Evolutionary conservation across 2,329 filamentous ascomycete species (phyloP), one percentile per base, ranked within the genome.

Genomic region (Hypocreales sp.): DNA sequence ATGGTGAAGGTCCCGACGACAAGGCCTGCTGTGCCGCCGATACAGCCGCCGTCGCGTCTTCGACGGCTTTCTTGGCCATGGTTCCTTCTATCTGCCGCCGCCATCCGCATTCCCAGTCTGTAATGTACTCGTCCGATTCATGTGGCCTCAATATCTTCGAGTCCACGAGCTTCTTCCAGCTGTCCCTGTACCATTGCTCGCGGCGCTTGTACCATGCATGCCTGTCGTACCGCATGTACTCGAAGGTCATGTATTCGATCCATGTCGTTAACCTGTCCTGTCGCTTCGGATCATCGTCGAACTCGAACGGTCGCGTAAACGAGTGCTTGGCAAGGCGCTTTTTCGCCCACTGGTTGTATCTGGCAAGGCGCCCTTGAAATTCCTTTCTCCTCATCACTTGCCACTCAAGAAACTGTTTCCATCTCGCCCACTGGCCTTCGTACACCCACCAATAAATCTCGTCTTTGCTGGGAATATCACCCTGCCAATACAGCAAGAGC

Each of bases 171-270:
- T 15, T 9, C 15, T 15, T 12, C 22, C 22, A 23, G 22, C 13
- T 13, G 15, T 23, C 10, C 8, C 15, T 13, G 13, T 23, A 5
- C 8, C 4, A 3, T 23, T 12, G 22, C 12, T 14, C 8, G 12
- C 3, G 5, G 5, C 8, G 13, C 22, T 23, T 14, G 4, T 7
- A 17, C 10, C 26, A 30, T 7, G 25, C 30, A 26, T 40, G 39
- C 20, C 25, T 17, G 12, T 39, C 34, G 11, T 30, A 26, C 34
- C 32, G 34, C 31, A 32, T 35, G 25, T 41, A 34, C 30, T 45
- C 35, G 28, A 34, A 53, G 26, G 29, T 32, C 14, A 53, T 40
- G 34, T 47, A 53, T 32, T 55, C 50, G 29, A 52, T 49, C 50
- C 48, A 54, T 8, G 41, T 50, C 16, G 45, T 40, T 22, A 51